Base-by-base conservation (phyloP, 1,284 basidiomycete species). In the Anthracocystis panici-leucophaei region DNA sequence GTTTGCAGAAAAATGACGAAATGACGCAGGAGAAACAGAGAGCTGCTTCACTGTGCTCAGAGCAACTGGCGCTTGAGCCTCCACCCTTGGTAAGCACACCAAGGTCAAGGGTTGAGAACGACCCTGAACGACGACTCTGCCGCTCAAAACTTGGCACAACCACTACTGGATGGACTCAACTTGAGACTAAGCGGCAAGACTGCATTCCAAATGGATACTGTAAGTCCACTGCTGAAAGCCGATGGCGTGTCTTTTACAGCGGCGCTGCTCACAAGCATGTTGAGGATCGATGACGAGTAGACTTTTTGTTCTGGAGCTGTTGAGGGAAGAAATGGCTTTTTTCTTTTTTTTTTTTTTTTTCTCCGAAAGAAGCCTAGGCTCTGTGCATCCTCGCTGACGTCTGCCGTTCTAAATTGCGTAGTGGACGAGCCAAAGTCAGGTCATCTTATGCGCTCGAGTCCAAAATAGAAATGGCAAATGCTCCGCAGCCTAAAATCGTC, bases 401-500 rank as follows among this genome's bases (percentile, higher is more conserved):
- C 16, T 7, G 20, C 49, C 18, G 5, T 51, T 45, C 10, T 18
- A 35, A n/a, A 33, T 31, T 21, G 49, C 6, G 11, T n/a, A 50
- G 8, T 16, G 23, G 23, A 41, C n/a, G 33, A 35, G 18, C 49
- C 40, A 62, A 68, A 68, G 65, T 68, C 65, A 68, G 66, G 65
- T 68, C 66, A 69, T 69, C 60, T 59, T 57, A 63, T 52, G 49
- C 29, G 18, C 9, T 49, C 27, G 27, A 51, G 50, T 38, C 50
- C 50, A 51, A 51, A 51, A 51, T 18, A 23, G 29, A 10, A 54
- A 42, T 49, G 5, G 27, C 7, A 27, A 48, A 18, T 25, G 23
- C 3, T 45, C 14, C 21, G 10, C 52, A 45, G 48, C 56, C 55
- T 44, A 11, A 46, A 53, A 57, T 60, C 57, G 46, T 67, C 53